Evolutionary conservation across 768 basidiomycete species (phyloP).

Genomic region (Leccinum broughii): DNA sequence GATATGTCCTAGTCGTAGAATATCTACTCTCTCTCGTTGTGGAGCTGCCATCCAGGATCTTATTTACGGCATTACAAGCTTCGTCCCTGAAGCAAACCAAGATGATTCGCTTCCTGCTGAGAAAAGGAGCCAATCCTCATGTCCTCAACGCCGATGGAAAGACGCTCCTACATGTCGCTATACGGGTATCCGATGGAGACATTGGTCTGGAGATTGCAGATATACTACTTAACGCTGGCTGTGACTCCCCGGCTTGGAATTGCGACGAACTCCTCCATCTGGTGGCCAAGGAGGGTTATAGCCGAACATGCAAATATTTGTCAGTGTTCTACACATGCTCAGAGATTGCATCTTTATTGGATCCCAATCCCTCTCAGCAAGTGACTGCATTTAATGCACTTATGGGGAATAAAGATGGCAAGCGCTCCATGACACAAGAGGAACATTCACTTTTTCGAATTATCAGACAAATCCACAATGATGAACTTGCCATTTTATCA

Average conservation of each 20-base stretch:
- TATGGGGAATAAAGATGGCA: neutral
- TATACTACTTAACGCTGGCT: neutral
- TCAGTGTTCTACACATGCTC: neutral
- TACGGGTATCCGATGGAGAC: neutral
- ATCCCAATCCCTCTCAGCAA: neutral
- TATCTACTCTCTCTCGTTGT: neutral
- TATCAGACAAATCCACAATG: neutral
- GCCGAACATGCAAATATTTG: neutral
- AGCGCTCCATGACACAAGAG: neutral
- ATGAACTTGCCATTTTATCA: neutral
- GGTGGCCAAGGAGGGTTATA: neutral
- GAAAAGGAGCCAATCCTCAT: neutral
- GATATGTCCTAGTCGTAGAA: neutral
- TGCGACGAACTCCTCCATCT: neutral
- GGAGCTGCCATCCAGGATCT: neutral
- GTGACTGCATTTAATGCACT: neutral
- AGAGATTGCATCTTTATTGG: neutral
- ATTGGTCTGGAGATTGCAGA: neutral
- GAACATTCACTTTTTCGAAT: neutral
- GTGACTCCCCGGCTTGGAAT: neutral
- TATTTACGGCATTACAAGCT: neutral
- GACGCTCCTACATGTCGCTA: neutral
- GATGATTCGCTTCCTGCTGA: conserved; percentile 6
- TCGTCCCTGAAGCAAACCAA: neutral
- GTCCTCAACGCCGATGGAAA: neutral